Base-by-base conservation (phyloP, 2,329 filamentous ascomycete species). In the Colletotrichum lini region DNA sequence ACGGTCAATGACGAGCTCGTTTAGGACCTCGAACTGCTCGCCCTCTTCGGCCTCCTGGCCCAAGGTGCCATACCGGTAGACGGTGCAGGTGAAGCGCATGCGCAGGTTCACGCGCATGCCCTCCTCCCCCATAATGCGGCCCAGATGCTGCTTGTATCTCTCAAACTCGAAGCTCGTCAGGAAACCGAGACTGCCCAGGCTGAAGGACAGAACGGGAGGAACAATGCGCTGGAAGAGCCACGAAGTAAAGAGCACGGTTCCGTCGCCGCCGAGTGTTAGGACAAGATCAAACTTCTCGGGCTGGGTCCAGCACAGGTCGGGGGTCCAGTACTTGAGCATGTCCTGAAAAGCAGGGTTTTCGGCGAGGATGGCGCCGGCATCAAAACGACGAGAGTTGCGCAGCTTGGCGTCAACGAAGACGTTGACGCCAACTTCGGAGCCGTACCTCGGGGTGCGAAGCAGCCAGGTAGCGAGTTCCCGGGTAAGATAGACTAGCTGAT, bases 391-490 rank as follows among this genome's bases (percentile, higher is more conserved):
- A 6, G 95, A 97, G 77, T 91, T 91, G 77, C 91, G 91, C 72
- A 99, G 87, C 84, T 99, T 98, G 74, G 95, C 93, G 81, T 99
- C 96, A n/a, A 99, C 96, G 79, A 97, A 98, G 74, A 99, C 96
- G 77, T 96, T 98, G 65, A 99, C 93, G 16, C 96, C 96, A n/a
- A 96, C 80, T 73, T 96, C 92, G 65, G 90, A 94, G 53, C 94
- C 94, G 80, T 99, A 98, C 58, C 96, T 91, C 15, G 96, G 95
- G 3, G 95, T 98, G 72, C 89, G 89, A 72, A 99, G 88, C 44
- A 99, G 87, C 94, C 96, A 99, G 75, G 92, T 90, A 13, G 96
- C 87, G 70, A 99, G 85, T 80, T 99, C 95, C 70, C 94, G 90
- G 2, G 96, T 99, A 75, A 98, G 86, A 75, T 93, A 90, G 44